These are phyloP conservation scores for Cyclotella sp. DNA, from an alignment of 108 stramenopile species.

Conservation along the genomic window DNA sequence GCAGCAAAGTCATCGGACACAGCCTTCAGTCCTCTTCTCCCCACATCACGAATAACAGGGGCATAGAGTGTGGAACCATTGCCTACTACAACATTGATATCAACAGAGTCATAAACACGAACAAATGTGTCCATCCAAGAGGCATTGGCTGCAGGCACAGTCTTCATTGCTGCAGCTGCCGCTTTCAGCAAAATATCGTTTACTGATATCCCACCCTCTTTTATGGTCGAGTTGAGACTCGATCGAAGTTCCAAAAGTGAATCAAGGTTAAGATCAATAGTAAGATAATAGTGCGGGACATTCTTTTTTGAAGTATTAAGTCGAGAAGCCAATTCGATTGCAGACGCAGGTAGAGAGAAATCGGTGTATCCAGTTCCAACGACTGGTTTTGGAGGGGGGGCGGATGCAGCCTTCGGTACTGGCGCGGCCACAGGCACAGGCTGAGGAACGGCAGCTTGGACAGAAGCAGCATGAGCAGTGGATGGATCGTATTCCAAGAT, in stretches of 20 bases:
- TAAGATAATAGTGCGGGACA: constrained; percentile 98
- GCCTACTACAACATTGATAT: constrained; percentile 93
- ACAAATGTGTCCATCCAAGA: constrained; percentile 88
- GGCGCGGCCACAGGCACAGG: constrained; percentile 36
- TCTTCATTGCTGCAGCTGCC: constrained; percentile 83
- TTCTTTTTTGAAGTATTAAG: constrained; percentile 87
- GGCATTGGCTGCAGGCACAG: constrained; percentile 94
- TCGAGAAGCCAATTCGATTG: constrained; percentile 80
- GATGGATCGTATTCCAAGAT: constrained; percentile 80
- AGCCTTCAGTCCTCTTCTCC: constrained; percentile 75
- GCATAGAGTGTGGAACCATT: constrained; percentile 85
- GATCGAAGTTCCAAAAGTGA: constrained; percentile 81
- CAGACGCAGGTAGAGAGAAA: constrained; percentile 62
- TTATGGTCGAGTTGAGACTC: constrained; percentile 70
- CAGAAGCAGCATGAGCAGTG: constrained; percentile 48
- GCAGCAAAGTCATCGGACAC: constrained; percentile 71
- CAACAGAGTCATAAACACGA: constrained; percentile 87
- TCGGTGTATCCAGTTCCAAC: constrained; percentile 54
- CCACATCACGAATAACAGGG: constrained; percentile 89
- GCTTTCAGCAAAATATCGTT: constrained; percentile 95
- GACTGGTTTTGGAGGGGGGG: constrained; percentile 41
- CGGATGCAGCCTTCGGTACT: constrained; percentile 28
- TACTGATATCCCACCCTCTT: constrained; percentile 78
- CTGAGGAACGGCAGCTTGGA: constrained; percentile 12
- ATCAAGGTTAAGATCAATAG: constrained; percentile 90